These are phyloP conservation scores for Eurotiales sp. DNA, from an alignment of 2,329 filamentous ascomycete species.

Conservation along the genomic window DNA sequence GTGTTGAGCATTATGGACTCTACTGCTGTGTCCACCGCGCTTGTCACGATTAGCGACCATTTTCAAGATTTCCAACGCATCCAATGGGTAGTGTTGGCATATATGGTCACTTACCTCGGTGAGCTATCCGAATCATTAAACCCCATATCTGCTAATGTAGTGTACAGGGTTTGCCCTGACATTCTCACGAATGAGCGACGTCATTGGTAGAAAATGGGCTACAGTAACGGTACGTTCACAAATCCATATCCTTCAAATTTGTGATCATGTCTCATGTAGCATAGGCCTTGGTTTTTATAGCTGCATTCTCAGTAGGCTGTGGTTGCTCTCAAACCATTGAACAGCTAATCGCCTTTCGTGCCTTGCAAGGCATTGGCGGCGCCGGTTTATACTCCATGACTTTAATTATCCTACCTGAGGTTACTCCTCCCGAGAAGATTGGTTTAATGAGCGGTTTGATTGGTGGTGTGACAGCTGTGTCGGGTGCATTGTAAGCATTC, in stretches of 20 bases:
- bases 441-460: constrained; percentile 1
- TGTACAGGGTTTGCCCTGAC: constrained; percentile 1
- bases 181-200: constrained; percentile 7
- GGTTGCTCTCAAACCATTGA: constrained; percentile 1
- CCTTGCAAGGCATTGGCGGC: constrained; percentile 6
- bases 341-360: constrained; percentile 2
- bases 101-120: constrained; percentile 6
- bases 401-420: constrained; percentile 1
- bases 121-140: neutral
- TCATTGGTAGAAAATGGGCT: constrained; percentile 1
- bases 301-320: constrained; percentile 1
- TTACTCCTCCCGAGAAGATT: neutral
- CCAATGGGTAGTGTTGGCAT: constrained; percentile 5
- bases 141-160: neutral
- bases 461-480: constrained; percentile 4
- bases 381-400: constrained; percentile 5
- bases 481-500: neutral
- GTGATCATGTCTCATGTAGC: no score
- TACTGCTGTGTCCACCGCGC: neutral
- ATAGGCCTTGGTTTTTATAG: neutral
- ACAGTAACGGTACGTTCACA: neutral
- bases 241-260: neutral
- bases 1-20: constrained; percentile 1
- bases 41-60: constrained; percentile 5
- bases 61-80: constrained; percentile 2